Conservation (phyloP, 176 grass and related monocot genomes). For the Oryza brachyantha region DNA sequence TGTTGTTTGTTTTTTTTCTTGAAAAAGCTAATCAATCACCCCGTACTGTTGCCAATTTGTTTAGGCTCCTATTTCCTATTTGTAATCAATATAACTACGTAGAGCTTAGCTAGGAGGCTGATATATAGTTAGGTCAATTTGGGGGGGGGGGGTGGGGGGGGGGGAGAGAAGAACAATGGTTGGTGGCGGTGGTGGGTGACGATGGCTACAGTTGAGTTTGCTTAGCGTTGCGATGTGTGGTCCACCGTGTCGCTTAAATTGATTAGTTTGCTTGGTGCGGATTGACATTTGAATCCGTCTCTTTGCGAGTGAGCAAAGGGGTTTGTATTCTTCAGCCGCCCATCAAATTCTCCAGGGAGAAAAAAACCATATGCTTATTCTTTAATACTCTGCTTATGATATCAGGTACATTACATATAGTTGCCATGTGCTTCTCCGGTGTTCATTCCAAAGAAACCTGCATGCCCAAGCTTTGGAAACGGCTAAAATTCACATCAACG, state of each 20-base stretch:
- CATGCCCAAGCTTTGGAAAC: neutral
- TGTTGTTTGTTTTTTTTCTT: too few species aligned
- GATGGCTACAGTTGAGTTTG: conserved; percentile 27
- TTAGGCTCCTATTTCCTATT: too few species aligned
- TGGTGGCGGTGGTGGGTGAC: conserved; percentile 44
- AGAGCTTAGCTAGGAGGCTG: neutral
- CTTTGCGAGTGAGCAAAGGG: neutral
- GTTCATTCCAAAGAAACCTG: neutral
- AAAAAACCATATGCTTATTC: neutral
- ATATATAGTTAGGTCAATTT: conserved; percentile 21
- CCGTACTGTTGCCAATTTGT: neutral
- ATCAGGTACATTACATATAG: neutral
- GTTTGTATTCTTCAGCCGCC: neutral
- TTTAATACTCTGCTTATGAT: conserved; percentile 3
- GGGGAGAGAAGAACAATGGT: neutral
- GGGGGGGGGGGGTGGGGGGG: conserved; percentile 25
- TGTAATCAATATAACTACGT: neutral
- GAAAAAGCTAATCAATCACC: too few species aligned
- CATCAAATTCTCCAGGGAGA: neutral
- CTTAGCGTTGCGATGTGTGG: conserved; percentile 19
- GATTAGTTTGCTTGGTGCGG: conserved; percentile 20
- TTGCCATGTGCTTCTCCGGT: conserved; percentile 15
- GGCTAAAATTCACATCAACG: neutral
- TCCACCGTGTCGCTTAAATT: conserved; percentile 16
- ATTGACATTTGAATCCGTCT: conserved; percentile 50